A percentile compares a stretch with the other conserved stretches of the same genome.
phyloP scores from a whole-genome alignment of 2,329 filamentous ascomycete genomes.

The Nemania diffusa region DNA sequence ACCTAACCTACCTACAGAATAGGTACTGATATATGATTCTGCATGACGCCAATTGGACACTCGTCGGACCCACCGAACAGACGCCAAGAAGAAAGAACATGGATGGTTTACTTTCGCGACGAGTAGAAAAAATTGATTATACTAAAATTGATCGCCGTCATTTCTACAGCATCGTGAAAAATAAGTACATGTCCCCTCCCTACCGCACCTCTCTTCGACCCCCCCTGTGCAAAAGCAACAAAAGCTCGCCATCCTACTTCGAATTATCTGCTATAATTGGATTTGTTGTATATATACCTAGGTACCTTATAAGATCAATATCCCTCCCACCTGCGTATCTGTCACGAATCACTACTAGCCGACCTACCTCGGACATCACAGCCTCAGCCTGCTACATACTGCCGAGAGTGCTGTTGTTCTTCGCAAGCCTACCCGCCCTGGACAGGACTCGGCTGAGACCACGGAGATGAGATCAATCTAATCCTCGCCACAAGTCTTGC shows the following conservation, averaged over 20 bases:
- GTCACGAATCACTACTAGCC: neutral
- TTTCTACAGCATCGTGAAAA: neutral
- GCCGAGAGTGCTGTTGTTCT: neutral
- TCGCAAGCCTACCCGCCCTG: slow-evolving; percentile 22
- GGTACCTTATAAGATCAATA: too few species aligned
- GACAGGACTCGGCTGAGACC: slow-evolving; percentile 17
- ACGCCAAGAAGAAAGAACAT: too few species aligned
- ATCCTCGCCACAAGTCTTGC: slow-evolving; percentile 37
- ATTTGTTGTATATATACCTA: too few species aligned
- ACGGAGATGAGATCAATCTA: slow-evolving; percentile 43
- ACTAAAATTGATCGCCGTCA: slow-evolving; percentile 22
- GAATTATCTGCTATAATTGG: neutral
- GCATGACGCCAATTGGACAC: slow-evolving; percentile 13
- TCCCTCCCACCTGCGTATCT: neutral
- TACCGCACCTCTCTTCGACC: neutral
- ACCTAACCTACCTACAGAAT: too few species aligned
- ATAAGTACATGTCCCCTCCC: too few species aligned
- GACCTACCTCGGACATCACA: neutral
- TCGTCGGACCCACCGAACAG: too few species aligned
- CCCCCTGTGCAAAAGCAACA: neutral
- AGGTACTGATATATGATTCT: too few species aligned
- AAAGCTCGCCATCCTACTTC: too few species aligned
- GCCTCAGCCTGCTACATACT: neutral
- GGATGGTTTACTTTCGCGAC: too few species aligned
- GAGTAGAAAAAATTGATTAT: slow-evolving; percentile 21